Conservation (phyloP, 768 basidiomycete species). For the Pleurotus cornucopiae region DNA sequence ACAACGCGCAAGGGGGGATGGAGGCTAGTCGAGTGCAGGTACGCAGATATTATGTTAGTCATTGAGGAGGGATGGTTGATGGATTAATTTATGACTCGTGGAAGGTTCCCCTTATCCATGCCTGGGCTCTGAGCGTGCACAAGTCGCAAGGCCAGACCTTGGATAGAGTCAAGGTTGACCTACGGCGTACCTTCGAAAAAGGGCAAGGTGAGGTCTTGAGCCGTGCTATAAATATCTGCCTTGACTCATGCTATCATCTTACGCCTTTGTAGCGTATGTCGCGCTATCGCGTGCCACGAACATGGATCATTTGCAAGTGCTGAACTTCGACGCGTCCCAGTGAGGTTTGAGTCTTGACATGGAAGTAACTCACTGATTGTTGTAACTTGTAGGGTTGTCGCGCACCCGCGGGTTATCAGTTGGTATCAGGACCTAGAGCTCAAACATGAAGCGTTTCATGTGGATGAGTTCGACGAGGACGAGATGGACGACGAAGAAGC, state of each 20-base stretch:
- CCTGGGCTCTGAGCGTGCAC: conserved; percentile 86
- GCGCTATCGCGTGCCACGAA: conserved; percentile 70
- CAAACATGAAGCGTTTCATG: not conserved
- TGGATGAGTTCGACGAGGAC: conserved; percentile 10
- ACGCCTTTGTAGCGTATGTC: conserved; percentile 49
- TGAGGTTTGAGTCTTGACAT: conserved; percentile 22
- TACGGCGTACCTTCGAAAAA: conserved; percentile 72
- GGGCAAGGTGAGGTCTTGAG: conserved; percentile 53
- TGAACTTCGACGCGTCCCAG: conserved; percentile 59
- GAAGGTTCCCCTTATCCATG: conserved; percentile 73
- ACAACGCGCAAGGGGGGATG: conserved; percentile 51
- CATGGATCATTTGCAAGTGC: conserved; percentile 61
- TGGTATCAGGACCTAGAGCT: conserved; percentile 35
- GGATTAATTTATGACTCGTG: not conserved
- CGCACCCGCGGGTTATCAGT: conserved; percentile 57
- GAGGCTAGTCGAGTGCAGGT: conserved; percentile 65
- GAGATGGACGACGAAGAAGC: conserved; percentile 29
- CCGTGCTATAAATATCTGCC: not conserved
- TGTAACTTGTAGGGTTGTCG: conserved; percentile 44
- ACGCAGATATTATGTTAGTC: conserved; percentile 4
- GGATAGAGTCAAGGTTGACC: conserved; percentile 77
- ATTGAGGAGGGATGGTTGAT: not conserved
- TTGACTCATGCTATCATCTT: not conserved
- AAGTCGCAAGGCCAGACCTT: conserved; percentile 91
- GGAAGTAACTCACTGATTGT: conserved; percentile 2